Conservation (phyloP, 345 rosid species). For the Triadica sebifera region DNA sequence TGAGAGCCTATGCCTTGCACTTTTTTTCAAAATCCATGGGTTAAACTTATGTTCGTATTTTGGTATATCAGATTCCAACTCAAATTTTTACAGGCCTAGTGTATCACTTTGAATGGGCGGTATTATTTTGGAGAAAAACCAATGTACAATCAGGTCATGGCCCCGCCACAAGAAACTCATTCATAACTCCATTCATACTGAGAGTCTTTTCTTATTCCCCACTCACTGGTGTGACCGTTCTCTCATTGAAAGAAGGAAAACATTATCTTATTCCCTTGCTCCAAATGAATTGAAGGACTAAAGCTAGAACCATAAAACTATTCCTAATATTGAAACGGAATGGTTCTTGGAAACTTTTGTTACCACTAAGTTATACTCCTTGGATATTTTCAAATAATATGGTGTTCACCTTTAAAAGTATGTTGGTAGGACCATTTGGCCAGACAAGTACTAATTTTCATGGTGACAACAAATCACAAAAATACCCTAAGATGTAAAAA, state of each 20-base stretch:
- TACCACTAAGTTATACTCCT: not conserved
- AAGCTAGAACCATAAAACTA: not conserved
- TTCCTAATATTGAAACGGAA: not conserved
- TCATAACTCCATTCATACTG: not conserved
- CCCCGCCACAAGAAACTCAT: too few relatives aligned
- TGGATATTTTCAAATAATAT: not conserved
- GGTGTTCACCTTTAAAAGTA: not conserved
- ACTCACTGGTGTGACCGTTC: not conserved
- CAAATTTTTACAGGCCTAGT: too few relatives aligned
- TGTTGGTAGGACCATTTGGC: not conserved
- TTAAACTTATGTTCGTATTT: too few relatives aligned
- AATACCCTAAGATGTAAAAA: too few relatives aligned
- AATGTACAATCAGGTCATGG: too few relatives aligned
- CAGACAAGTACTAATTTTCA: not conserved
- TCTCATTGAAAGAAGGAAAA: not conserved
- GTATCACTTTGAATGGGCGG: too few relatives aligned
- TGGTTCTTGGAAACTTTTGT: not conserved
- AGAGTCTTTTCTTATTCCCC: not conserved
- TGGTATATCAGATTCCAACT: too few relatives aligned
- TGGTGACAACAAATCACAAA: too few relatives aligned
- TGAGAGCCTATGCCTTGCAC: too few relatives aligned
- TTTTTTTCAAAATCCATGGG: too few relatives aligned
- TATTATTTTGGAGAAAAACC: too few relatives aligned
- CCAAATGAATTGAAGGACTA: not conserved
- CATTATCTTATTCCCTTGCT: not conserved